phyloP scores from a whole-genome alignment of 306 rosid genomes.

The Malus sylvestris region DNA sequence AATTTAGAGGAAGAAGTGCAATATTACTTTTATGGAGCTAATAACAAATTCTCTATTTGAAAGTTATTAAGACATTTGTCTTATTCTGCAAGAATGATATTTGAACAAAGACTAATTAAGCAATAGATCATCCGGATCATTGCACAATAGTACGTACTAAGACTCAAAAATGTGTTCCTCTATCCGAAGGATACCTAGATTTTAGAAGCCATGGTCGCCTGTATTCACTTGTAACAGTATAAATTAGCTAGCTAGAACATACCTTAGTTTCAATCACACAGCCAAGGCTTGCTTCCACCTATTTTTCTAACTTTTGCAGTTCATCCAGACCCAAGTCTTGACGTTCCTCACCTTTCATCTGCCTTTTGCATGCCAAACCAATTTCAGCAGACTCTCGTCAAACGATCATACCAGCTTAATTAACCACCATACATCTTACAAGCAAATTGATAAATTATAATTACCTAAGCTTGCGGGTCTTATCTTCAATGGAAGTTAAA shows the following conservation, averaged over 20 bases:
- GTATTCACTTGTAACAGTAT: background rate
- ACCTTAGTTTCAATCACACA: slow-evolving; percentile 34
- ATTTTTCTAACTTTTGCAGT: slow-evolving; percentile 20
- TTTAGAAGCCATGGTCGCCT: background rate
- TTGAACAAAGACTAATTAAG: background rate
- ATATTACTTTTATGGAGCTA: background rate
- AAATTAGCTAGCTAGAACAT: background rate
- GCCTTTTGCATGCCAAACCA: slow-evolving; percentile 13
- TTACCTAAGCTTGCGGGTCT: background rate
- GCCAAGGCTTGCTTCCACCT: slow-evolving; percentile 25
- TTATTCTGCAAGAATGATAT: background rate
- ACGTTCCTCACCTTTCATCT: slow-evolving; percentile 30
- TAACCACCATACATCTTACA: background rate
- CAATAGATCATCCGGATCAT: background rate
- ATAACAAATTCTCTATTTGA: too few relatives aligned
- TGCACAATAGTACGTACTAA: background rate
- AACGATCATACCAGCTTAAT: background rate
- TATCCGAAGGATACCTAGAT: background rate
- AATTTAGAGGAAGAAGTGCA: background rate
- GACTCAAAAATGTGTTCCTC: background rate
- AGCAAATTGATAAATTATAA: background rate
- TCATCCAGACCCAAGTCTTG: slow-evolving; percentile 26
- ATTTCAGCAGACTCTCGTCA: background rate
- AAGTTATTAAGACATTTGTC: background rate
- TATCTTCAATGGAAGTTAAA: too few relatives aligned